Percentiles rank a stretch among this genome's conserved stretches.
phyloP scores from a whole-genome alignment of 495 filamentous ascomycete genomes.

The Tuber melanosporum region DNA sequence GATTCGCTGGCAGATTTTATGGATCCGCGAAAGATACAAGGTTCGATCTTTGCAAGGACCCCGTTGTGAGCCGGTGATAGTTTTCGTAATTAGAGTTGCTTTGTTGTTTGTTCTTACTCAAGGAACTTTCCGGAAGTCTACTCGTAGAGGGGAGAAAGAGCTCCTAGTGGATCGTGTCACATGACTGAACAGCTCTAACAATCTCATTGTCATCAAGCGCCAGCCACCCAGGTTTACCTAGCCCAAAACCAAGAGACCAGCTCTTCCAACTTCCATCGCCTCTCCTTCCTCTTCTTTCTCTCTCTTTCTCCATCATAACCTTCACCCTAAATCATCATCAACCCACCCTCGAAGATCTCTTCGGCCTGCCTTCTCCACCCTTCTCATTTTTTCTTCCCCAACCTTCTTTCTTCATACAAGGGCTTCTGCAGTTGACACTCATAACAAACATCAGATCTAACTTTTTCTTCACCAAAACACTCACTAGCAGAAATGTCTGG shows the following conservation, averaged over 20 bases:
- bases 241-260: conserved; percentile 27
- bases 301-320: conserved; percentile 28
- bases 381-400: conserved; percentile 32
- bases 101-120: not conserved
- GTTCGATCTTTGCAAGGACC: not conserved
- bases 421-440: conserved; percentile 13
- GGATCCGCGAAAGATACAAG: not conserved
- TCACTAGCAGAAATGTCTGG: conserved; percentile 68
- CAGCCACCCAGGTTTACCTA: conserved; percentile 31
- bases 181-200: not conserved
- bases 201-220: conserved; percentile 6
- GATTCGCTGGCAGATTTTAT: not conserved
- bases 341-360: conserved; percentile 12
- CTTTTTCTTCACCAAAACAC: conserved; percentile 18
- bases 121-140: not conserved
- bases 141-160: not conserved
- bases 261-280: conserved; percentile 23
- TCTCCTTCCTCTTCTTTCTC: conserved; percentile 31
- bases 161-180: not conserved
- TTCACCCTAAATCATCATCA: conserved; percentile 28
- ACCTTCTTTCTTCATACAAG: conserved; percentile 11
- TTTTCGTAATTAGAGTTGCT: not conserved
- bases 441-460: conserved; percentile 5
- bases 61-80: not conserved
- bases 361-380: conserved; percentile 6